Base-by-base conservation (phyloP, 805 yeast species). In the Cyberlindnera misumaiensis region DNA sequence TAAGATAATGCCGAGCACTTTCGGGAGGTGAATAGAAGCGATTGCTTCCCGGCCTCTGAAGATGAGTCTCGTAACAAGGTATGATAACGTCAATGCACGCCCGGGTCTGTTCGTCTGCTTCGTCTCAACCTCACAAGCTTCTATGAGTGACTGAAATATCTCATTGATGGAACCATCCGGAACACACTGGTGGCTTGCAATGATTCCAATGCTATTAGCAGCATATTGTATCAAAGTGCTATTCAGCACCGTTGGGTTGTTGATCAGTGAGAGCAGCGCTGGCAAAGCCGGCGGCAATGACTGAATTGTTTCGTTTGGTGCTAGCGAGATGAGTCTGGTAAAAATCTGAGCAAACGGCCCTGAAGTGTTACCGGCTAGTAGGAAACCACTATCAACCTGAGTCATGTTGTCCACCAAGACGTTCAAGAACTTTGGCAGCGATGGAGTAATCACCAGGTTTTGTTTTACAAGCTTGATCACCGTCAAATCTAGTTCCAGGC, bases 401-500 rank as follows among this genome's bases (percentile, higher is more conserved):
- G 41, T 13, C 2, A 50, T 32, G 32, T 63, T 59, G 12, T 70
- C 72, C 16, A 62, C 57, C 39, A 73, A 60, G 18, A 34, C 25
- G 11, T 14, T 26, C 12, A 28, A 16, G 17, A 16, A 34, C 13
- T 13, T 9, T 5, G 11, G 11, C 10, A 27, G 10, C 8, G 31
- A 34, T 7, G 43, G 30, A 16, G 55, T 53, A 38, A 49, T 26
- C 2, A 40, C 33, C 10, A 68, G 41, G 4, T 51, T 44, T 4
- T 41, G 32, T 11, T 53, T 45, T 1, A 63, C 43, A 1, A 56
- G 48, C 0, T 33, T 12, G n/a, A 65, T 63, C 1, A 83, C 84
- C 3, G 49, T 53, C 0, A 66, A 66, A 51, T 87, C 94, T 30
- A 72, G 60, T 30, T 75, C 81, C 10, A 84, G 36, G 0, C 90